Conservation (phyloP, 345 rosid genomes). For the Draba incana region DNA sequence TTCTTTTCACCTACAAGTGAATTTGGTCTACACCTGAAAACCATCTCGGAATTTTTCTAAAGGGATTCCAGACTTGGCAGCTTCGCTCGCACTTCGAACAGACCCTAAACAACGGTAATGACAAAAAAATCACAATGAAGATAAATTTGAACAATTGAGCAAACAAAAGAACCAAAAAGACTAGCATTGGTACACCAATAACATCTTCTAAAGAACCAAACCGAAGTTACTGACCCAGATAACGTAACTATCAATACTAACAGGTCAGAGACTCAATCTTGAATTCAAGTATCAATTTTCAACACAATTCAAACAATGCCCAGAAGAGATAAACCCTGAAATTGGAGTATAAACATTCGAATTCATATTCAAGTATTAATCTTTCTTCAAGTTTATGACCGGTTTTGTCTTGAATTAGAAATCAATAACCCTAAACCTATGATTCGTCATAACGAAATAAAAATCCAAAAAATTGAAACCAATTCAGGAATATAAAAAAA, state of each 20-base stretch:
- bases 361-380: background rate
- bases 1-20: no score
- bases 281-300: constrained; percentile 8
- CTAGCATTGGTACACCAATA: constrained; percentile 83
- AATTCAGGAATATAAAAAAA: no score
- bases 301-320: background rate
- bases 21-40: constrained; percentile 46
- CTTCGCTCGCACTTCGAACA: constrained; percentile 65
- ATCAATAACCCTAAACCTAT: no score
- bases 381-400: no score
- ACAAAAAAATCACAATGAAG: no score
- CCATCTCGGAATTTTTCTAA: constrained; percentile 52
- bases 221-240: constrained; percentile 74
- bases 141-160: background rate
- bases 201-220: constrained; percentile 58
- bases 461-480: no score
- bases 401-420: no score
- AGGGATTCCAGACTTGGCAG: constrained; percentile 73
- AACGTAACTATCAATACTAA: constrained; percentile 52
- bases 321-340: background rate
- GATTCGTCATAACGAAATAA: no score
- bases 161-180: constrained; percentile 27
- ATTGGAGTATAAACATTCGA: background rate
- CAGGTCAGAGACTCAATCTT: background rate
- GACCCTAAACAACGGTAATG: constrained; percentile 51